These are phyloP conservation scores for Debaryomyces sp. DNA, from an alignment of 1,139 yeast species.

Conservation along the genomic window DNA sequence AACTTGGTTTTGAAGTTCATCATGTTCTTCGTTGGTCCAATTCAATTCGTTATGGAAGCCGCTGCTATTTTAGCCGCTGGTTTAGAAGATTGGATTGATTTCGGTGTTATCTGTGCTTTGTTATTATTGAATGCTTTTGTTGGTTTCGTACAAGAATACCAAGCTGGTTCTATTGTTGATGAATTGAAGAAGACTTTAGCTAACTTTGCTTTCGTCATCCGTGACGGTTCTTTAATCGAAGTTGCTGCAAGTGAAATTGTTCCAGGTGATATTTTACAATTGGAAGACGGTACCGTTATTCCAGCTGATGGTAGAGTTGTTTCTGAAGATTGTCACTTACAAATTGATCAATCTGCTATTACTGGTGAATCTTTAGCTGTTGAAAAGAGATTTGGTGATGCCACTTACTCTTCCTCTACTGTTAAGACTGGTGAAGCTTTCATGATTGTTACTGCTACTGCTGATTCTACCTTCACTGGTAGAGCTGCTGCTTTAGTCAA, in stretches of 20 bases:
- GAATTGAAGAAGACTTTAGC: conserved; percentile 93
- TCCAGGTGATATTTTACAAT: conserved; percentile 90
- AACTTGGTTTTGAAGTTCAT: conserved; percentile 80
- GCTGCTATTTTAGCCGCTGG: conserved; percentile 98
- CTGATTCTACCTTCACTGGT: conserved; percentile 92
- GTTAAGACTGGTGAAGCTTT: conserved; percentile 97
- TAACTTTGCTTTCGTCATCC: conserved; percentile 81
- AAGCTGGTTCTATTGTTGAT: conserved; percentile 95
- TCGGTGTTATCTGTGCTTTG: conserved; percentile 94
- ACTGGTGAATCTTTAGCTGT: conserved; percentile 98
- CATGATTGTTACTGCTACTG: conserved; percentile 95
- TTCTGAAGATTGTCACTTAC: conserved; percentile 85
- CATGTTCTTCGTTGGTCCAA: conserved; percentile 96
- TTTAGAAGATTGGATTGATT: conserved; percentile 98
- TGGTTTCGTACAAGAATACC: conserved; percentile 97
- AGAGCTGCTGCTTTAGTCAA: conserved; percentile 96
- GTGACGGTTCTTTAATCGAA: conserved; percentile 80
- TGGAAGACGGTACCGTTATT: conserved; percentile 93
- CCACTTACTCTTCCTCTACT: conserved; percentile 90
- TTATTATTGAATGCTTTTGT: conserved; percentile 87
- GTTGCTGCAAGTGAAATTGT: conserved; percentile 81
- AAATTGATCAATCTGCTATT: conserved; percentile 96
- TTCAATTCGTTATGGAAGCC: conserved; percentile 99
- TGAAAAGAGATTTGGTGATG: conserved; percentile 88
- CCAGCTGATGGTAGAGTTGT: conserved; percentile 96